Conservation (phyloP, 192 early-diverging fungal species). For the Coemansia sp. region DNA sequence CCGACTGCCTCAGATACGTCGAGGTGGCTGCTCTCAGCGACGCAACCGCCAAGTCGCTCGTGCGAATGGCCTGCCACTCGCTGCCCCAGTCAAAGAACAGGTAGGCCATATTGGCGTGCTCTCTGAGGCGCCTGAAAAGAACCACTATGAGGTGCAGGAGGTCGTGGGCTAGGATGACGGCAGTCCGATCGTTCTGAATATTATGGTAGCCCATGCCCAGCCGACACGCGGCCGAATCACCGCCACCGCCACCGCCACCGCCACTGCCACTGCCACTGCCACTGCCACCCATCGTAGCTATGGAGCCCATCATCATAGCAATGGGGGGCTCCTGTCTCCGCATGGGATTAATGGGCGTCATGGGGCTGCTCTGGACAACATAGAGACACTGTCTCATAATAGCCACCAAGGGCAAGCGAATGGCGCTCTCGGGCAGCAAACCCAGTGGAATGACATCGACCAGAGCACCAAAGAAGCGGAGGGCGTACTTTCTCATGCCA, state of each 20-base stretch:
- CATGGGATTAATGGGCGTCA: conserved; percentile 17
- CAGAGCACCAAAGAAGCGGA: conserved; percentile 44
- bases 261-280: too few relatives aligned
- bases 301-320: too few relatives aligned
- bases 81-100: conserved; percentile 48
- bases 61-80: neutral
- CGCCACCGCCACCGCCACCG: too few relatives aligned
- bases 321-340: conserved; percentile 20
- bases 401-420: conserved; percentile 45
- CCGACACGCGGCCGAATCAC: conserved; percentile 4
- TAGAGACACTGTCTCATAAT: conserved; percentile 40
- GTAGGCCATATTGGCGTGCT: conserved; percentile 35
- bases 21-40: conserved; percentile 20
- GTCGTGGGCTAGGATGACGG: conserved; percentile 31
- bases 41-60: conserved; percentile 22
- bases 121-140: conserved; percentile 37
- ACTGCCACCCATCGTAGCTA: too few relatives aligned
- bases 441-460: conserved; percentile 33
- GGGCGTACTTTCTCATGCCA: conserved; percentile 37
- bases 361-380: conserved; percentile 32
- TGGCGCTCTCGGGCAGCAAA: conserved; percentile 45
- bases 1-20: conserved; percentile 14
- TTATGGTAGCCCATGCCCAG: conserved; percentile 30
- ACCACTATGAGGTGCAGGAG: conserved; percentile 34
- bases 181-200: conserved; percentile 22